Conservation (phyloP, 768 basidiomycete species). For the Lentinula aciculospora region DNA sequence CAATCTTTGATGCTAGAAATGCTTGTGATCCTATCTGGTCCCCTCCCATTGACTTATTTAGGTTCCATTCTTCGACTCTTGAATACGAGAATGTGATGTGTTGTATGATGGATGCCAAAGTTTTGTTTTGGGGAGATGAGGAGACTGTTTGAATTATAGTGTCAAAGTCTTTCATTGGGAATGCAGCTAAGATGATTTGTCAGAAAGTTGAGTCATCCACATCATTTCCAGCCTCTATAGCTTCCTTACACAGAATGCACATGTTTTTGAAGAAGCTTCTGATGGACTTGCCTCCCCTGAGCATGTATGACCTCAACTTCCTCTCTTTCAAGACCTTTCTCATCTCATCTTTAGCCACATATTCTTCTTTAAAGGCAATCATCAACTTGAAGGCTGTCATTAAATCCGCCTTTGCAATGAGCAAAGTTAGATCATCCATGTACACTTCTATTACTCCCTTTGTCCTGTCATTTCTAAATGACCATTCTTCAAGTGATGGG, state of each 20-base stretch:
- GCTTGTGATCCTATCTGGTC: neutral
- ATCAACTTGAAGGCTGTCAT: neutral
- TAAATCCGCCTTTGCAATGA: neutral
- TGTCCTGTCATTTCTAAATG: too few relatives aligned
- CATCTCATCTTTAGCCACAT: neutral
- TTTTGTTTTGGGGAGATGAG: too few relatives aligned
- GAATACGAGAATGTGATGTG: too few relatives aligned
- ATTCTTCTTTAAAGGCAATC: neutral
- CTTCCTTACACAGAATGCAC: too few relatives aligned
- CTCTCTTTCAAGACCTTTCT: neutral
- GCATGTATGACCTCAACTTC: neutral
- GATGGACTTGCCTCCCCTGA: neutral
- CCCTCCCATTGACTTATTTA: neutral
- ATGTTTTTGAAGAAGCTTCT: too few relatives aligned
- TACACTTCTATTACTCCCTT: neutral
- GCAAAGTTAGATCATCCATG: neutral
- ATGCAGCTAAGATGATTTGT: too few relatives aligned
- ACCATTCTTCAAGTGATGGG: neutral
- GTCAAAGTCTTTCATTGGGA: too few relatives aligned
- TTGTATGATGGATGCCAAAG: too few relatives aligned
- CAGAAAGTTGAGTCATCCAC: too few relatives aligned
- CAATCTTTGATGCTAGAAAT: neutral
- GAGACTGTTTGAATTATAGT: too few relatives aligned
- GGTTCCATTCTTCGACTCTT: neutral
- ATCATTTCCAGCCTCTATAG: too few relatives aligned